phyloP scores from a whole-genome alignment of 352 stramenopile species.

The Saprolegnia diclina region DNA sequence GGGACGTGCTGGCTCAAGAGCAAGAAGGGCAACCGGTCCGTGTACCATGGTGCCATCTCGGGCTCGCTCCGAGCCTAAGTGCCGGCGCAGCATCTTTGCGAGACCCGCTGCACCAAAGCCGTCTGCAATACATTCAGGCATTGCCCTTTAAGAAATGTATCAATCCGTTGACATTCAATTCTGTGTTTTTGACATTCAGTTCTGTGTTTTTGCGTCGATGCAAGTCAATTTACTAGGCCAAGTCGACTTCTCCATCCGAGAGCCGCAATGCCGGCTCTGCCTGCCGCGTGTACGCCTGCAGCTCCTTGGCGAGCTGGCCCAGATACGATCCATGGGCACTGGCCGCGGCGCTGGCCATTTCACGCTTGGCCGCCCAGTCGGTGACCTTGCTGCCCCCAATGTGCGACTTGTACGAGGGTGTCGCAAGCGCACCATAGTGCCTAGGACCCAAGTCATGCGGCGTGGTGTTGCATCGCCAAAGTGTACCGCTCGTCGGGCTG shows the following conservation, averaged over 20 bases:
- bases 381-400: constrained; percentile 9
- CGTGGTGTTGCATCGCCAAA: not conserved
- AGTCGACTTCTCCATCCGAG: constrained; percentile 5
- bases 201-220: too few species aligned
- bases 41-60: too few species aligned
- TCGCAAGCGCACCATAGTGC: not conserved
- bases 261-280: not conserved
- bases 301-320: constrained; percentile 12
- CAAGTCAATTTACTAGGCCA: not conserved
- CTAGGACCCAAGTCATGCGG: not conserved
- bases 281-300: constrained; percentile 15
- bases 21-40: not conserved
- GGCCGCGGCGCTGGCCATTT: constrained; percentile 20
- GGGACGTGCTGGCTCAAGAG: constrained; percentile 23
- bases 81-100: too few species aligned
- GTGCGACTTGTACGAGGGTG: constrained; percentile 2
- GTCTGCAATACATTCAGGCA: too few species aligned
- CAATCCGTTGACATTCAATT: too few species aligned
- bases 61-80: too few species aligned
- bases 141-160: too few species aligned
- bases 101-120: too few species aligned
- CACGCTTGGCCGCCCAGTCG: constrained; percentile 22
- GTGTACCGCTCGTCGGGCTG: not conserved
- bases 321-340: constrained; percentile 22
- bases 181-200: too few species aligned